Base-by-base conservation (phyloP, 495 filamentous ascomycete genomes). In the Ascobolus immersus region DNA sequence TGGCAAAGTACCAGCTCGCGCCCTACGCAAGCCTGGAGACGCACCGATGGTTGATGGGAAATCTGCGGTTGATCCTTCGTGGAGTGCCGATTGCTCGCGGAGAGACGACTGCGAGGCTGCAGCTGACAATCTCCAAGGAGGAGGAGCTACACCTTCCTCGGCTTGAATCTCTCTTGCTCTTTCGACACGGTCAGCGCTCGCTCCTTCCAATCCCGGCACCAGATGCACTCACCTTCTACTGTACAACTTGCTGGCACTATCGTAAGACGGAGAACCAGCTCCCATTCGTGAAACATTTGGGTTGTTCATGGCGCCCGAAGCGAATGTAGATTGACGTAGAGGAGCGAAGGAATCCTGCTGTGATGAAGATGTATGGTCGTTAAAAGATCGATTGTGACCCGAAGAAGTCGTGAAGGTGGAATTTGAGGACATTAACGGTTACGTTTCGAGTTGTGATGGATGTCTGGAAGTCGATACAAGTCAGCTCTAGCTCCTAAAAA, bases 161-260 rank as follows among this genome's bases (percentile, higher is more conserved):
- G 81, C 81, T 57, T 94, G 89, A 40, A 94, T 92, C 51, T 96
- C 86, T 53, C 86, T 67, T 25, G 89, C 80, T 40, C 84, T 91
- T 46, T 33, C 17, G 28, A 37, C 35, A 17, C 37, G 18, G 35
- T 44, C 42, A 44, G 47, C 22, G 34, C 34, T 23, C 31, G 26
- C 28, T 44, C 15, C 21, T 17, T 21, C 18, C 35, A 34, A 48
- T 37, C 43, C 40, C 44, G 39, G 37, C 49, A n/a, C n/a, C 25
- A 36, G 37, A 41, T 37, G 39, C 33, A 55, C 72, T 49, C 66
- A 94, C 86, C 86, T 69, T 60, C 93, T 93, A 34, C 82, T 77
- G 54, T 75, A 96, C 29, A 94, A 55, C 44, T 64, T 59, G 41
- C 57, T 61, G 24, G 62, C 75, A 69, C 62, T 45, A 61, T 94